Base-by-base conservation (phyloP, 1,284 basidiomycete genomes). In the Puccinia polysora region DNA sequence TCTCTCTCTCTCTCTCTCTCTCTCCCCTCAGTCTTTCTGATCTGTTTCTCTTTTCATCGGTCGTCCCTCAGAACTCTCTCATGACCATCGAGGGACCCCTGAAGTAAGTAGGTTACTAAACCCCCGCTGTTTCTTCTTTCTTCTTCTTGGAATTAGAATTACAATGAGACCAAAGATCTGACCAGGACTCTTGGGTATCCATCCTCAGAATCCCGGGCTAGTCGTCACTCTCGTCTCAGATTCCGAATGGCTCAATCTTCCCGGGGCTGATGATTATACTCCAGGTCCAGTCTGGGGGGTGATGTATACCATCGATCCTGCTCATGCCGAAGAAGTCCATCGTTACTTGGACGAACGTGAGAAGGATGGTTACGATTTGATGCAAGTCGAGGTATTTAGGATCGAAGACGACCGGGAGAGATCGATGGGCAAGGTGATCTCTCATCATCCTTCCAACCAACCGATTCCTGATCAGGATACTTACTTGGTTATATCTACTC, bases 331-430 rank as follows among this genome's bases (percentile, higher is more conserved):
- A 52, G 56, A 70, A 23, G 67, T 70, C 18, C 43, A 70, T 23
- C 30, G 14, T 15, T 70, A 59, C 38, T 38, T 70, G 36, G 67
- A 70, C 25, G 55, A 70, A 28, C 53, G 67, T 7, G 67, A 70
- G 38, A 70, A 60, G 56, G 67, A 70, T 49, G 67, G 67, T 1
- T 70, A 70, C 34, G 67, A 70, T n/a, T 32, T 70, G 45, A 60
- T 70, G 45, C 32, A 38, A 43, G 55, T 70, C 2, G 53, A 58
- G 20, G 56, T 70, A 6, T 70, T 43, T 36, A 49, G 50, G 7
- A 8, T 59, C 18, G 12, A 49, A 28, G 45, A 70, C 52, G 65
- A 53, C 10, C 36, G 34, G 18, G 53, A 68, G 34, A 45, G 12
- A 30, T 47, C 47, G 14, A 5, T 49, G 32, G 58, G 55, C 5